Evolutionary conservation across 352 stramenopile species (phyloP), one percentile per base, ranked within the genome.

Genomic region (Phytophthora boehmeriae): DNA sequence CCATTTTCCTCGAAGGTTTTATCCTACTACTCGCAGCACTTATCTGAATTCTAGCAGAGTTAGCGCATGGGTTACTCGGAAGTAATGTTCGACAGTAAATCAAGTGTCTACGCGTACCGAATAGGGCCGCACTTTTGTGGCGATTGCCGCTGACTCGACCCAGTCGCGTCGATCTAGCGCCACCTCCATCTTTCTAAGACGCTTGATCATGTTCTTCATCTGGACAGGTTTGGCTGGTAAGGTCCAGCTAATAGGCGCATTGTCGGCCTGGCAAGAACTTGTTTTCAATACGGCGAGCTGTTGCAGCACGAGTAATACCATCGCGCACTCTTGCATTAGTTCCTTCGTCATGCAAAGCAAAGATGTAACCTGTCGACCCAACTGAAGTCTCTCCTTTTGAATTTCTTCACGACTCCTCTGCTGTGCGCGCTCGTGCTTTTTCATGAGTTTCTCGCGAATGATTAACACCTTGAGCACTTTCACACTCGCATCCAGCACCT

Each of bases 401-500:
- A 66, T 39, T 39, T 71, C 52, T 8, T 66, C 20, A 4, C 38
- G 42, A 8, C 44, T 48, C 19, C 57, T 61, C 4, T 74, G 45
- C 5, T 73, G 42, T 23, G 52, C 57, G 8, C 55, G 67, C 44
- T 90, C 80, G 10, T 85, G 63, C 27, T 72, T 79, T 45, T 87
- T 89, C 34, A 87, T 68, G 8, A 89, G 45, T 44, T 88, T 88
- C 41, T 89, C 81, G 6, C 81, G 78, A 16, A 90, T 78, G 39
- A 90, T 58, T 27, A 90, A 41, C 9, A 89, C 45, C 50, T 88
- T 90, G 10, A 90, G 75, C 28, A 90, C 75, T 41, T 89, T 90
- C 2, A 88, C 68, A 41, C 81, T 89, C 14, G 83, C 71, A 27
- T 67, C 61, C 19, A 85, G 76, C 25, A 90, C 70, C 44, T 90